Evolutionary conservation across 257 asterid species (phyloP).

Genomic region (Gentiana straminea): DNA sequence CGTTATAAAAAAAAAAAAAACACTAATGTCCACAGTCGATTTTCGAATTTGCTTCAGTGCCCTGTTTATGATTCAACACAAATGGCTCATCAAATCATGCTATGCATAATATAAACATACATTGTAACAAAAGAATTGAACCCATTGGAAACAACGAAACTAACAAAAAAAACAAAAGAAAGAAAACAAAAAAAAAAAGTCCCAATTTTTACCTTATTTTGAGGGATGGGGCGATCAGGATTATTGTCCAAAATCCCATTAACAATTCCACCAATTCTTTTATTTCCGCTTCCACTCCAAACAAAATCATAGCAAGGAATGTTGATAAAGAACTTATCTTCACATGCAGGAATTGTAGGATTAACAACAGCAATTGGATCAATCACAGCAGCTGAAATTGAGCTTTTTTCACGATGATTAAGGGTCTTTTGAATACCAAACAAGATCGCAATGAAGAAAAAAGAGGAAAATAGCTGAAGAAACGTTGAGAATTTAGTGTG

Average conservation of each 20-base stretch:
- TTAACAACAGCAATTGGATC: constrained; percentile 15
- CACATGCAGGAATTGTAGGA: constrained; percentile 31
- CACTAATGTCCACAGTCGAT: too few species aligned
- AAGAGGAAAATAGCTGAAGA: constrained; percentile 27
- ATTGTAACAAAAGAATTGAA: too few species aligned
- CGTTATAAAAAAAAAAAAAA: too few species aligned
- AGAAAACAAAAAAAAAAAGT: not conserved
- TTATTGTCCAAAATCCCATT: constrained; percentile 21
- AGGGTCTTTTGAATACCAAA: constrained; percentile 14
- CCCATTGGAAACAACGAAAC: too few species aligned
- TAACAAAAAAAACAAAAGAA: not conserved
- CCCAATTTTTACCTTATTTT: constrained; percentile 11
- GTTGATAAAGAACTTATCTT: constrained; percentile 21
- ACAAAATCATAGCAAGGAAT: constrained; percentile 31
- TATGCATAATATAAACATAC: too few species aligned
- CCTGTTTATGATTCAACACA: too few species aligned
- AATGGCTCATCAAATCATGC: too few species aligned
- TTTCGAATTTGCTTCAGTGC: too few species aligned
- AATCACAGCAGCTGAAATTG: constrained; percentile 3
- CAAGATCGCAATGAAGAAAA: constrained; percentile 24
- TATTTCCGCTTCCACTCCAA: constrained; percentile 28
- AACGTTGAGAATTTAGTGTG: constrained; percentile 17
- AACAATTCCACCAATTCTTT: constrained; percentile 20
- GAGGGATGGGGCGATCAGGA: constrained; percentile 24
- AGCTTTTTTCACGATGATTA: not conserved